A percentile compares a stretch with the other conserved stretches of the same genome.
Evolutionary conservation across 2,329 filamentous ascomycete genomes (phyloP).

Genomic region (Claviceps sp.): DNA sequence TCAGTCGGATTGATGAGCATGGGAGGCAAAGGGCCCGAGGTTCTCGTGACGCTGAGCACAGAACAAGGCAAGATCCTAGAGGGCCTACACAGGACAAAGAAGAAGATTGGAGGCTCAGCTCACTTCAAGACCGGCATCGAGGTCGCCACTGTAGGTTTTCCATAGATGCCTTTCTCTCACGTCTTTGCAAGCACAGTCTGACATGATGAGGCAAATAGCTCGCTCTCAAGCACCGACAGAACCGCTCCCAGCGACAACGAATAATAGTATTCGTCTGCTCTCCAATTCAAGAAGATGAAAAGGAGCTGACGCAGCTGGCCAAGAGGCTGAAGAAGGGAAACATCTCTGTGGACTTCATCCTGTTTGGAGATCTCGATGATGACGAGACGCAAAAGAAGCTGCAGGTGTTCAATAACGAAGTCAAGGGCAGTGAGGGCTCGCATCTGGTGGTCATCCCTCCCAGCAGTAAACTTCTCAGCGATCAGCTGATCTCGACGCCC

Average conservation of each 20-base stretch:
- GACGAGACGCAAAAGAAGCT: constrained; percentile 86
- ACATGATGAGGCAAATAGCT: constrained; percentile 41
- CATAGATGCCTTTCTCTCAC: background rate
- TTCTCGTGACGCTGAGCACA: constrained; percentile 88
- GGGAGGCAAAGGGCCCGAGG: constrained; percentile 94
- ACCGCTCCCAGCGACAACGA: constrained; percentile 90
- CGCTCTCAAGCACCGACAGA: constrained; percentile 93
- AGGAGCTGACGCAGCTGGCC: constrained; percentile 74
- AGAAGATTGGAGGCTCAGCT: constrained; percentile 78
- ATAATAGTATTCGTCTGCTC: constrained; percentile 97
- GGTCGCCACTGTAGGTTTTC: constrained; percentile 68
- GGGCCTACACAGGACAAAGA: constrained; percentile 74
- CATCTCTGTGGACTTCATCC: constrained; percentile 84
- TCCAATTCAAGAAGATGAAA: constrained; percentile 78
- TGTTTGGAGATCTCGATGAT: constrained; percentile 87
- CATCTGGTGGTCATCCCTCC: constrained; percentile 84
- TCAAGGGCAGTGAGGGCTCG: constrained; percentile 84
- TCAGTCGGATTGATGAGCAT: constrained; percentile 98
- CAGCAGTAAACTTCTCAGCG: constrained; percentile 81
- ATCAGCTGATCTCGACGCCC: constrained; percentile 77
- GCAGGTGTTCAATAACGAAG: constrained; percentile 80
- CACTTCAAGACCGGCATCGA: constrained; percentile 91
- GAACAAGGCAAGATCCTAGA: constrained; percentile 94
- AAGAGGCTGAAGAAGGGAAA: constrained; percentile 99
- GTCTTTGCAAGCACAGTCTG: background rate